These are phyloP conservation scores for Gossypium schwendimanii DNA, from an alignment of 441 rosid species.

Conservation along the genomic window DNA sequence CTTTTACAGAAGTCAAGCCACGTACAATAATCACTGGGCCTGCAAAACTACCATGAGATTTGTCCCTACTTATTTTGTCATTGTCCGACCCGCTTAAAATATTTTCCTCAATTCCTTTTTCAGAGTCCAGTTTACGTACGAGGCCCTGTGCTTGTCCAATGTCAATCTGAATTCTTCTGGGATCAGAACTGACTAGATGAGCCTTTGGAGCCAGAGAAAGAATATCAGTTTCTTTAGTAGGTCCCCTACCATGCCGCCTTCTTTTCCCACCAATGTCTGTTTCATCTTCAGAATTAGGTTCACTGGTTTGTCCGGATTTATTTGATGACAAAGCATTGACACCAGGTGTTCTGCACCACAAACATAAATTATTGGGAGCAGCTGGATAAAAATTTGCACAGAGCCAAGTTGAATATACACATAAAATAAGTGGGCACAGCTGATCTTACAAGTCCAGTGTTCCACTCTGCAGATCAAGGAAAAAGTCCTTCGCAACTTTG, in stretches of 20 bases:
- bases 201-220: slow-evolving; percentile 80
- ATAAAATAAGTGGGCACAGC: background rate
- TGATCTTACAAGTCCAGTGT: slow-evolving; percentile 67
- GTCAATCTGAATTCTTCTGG: slow-evolving; percentile 69
- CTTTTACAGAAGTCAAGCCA: slow-evolving; percentile 91
- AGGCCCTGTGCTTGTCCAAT: slow-evolving; percentile 81
- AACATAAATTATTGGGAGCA: slow-evolving; percentile 6
- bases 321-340: slow-evolving; percentile 37
- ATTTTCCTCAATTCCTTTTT: slow-evolving; percentile 71
- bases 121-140: slow-evolving; percentile 77
- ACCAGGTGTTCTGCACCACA: slow-evolving; percentile 66
- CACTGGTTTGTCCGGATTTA: slow-evolving; percentile 60
- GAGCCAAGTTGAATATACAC: slow-evolving; percentile 1
- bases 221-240: slow-evolving; percentile 54
- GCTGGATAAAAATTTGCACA: background rate
- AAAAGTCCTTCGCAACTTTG: slow-evolving; percentile 74
- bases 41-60: slow-evolving; percentile 59
- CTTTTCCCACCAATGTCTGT: slow-evolving; percentile 59
- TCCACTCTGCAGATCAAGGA: slow-evolving; percentile 88
- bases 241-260: slow-evolving; percentile 52
- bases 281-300: slow-evolving; percentile 85
- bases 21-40: slow-evolving; percentile 87
- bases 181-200: slow-evolving; percentile 66
- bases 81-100: slow-evolving; percentile 62
- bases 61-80: slow-evolving; percentile 64